Conservation (phyloP, 495 filamentous ascomycete species). For the Penicillium alfredii region DNA sequence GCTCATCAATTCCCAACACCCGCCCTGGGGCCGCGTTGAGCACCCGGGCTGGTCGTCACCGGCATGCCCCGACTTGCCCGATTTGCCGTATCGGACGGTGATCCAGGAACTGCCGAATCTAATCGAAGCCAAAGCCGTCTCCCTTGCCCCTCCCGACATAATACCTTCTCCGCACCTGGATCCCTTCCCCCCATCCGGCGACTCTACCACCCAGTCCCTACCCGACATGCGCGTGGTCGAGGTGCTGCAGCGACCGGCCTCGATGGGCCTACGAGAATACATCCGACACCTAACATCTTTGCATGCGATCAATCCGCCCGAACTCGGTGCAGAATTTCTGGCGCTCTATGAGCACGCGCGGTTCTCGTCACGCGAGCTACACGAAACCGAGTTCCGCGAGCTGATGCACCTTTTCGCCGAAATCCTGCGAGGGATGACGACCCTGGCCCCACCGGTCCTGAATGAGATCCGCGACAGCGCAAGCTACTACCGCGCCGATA, state of each 20-base stretch:
- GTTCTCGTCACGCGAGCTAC: conserved; percentile 58
- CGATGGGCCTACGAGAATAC: conserved; percentile 79
- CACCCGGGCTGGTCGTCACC: conserved; percentile 91
- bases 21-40: conserved; percentile 71
- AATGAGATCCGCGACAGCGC: conserved; percentile 33
- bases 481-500: conserved; percentile 25
- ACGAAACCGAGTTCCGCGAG: conserved; percentile 65
- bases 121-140: conserved; percentile 87
- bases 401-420: conserved; percentile 88
- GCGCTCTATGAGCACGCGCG: conserved; percentile 73
- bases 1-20: conserved; percentile 33
- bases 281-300: conserved; percentile 62
- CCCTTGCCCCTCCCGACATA: conserved; percentile 65
- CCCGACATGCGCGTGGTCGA: conserved; percentile 61
- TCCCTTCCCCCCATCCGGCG: conserved; percentile 29
- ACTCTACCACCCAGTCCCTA: conserved; percentile 19
- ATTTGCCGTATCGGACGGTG: conserved; percentile 75
- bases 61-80: conserved; percentile 61
- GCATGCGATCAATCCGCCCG: conserved; percentile 54
- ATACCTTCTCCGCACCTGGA: conserved; percentile 11
- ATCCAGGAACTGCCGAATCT: conserved; percentile 82
- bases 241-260: conserved; percentile 60
- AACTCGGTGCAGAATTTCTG: conserved; percentile 58
- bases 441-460: conserved; percentile 47
- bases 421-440: conserved; percentile 68